Conservation (phyloP, 75 land plant species). For the Ceratopteris richardii region DNA sequence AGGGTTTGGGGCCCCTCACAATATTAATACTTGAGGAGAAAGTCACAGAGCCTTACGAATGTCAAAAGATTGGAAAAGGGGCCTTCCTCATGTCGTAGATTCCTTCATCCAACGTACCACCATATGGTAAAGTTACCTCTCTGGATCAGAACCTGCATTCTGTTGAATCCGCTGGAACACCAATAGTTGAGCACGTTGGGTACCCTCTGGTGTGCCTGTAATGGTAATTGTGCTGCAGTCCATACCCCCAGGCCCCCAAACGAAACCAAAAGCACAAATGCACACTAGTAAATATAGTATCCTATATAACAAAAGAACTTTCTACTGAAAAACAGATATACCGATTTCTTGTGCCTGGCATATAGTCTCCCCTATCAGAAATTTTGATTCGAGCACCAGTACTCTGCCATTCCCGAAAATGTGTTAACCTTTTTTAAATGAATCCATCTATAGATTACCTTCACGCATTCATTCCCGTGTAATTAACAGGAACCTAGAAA, state of each 20-base stretch:
- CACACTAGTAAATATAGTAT: no score
- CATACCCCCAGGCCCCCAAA: background rate
- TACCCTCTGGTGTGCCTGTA: conserved; percentile 43
- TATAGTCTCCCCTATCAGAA: conserved; percentile 88
- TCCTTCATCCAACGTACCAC: no score
- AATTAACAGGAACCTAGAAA: no score
- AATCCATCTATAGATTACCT: no score
- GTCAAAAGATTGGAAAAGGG: no score
- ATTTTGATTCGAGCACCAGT: conserved; percentile 87
- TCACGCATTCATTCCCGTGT: no score
- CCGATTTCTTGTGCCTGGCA: conserved; percentile 82
- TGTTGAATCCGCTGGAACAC: conserved; percentile 31
- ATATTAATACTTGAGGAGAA: no score
- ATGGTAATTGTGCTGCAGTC: conserved; percentile 53
- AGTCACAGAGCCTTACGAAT: no score
- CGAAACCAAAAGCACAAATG: background rate
- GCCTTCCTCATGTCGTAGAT: no score
- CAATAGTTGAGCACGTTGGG: conserved; percentile 39
- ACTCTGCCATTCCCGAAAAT: conserved; percentile 27
- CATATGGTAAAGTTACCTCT: conserved; percentile 15
- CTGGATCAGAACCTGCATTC: conserved; percentile 23
- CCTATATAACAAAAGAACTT: no score
- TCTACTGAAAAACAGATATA: conserved; percentile 8
- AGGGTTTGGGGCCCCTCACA: no score
- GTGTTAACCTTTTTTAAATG: no score